Evolutionary conservation across 768 basidiomycete species (phyloP).

Genomic region (Tulasnella sp.): DNA sequence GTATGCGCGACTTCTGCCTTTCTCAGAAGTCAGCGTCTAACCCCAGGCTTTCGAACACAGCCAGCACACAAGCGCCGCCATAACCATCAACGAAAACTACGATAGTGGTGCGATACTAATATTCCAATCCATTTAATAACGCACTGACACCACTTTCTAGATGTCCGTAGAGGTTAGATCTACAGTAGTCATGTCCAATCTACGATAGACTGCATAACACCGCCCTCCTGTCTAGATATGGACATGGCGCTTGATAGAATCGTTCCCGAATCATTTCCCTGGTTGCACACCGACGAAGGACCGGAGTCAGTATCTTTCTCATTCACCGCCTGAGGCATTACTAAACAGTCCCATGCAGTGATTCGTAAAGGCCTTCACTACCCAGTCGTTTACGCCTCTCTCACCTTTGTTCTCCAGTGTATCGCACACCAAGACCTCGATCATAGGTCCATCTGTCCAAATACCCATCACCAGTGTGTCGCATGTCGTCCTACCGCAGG

Average conservation of each 20-base stretch:
- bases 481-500: neutral
- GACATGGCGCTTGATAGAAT: conserved; percentile 84
- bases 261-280: conserved; percentile 70
- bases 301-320: conserved; percentile 51
- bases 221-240: conserved; percentile 50
- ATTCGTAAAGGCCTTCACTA: conserved; percentile 49
- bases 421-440: conserved; percentile 80
- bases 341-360: conserved; percentile 32
- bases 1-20: conserved; percentile 32
- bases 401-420: conserved; percentile 36
- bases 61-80: conserved; percentile 65
- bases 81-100: conserved; percentile 83
- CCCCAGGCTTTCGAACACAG: conserved; percentile 26
- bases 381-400: neutral
- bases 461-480: conserved; percentile 71
- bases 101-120: conserved; percentile 45
- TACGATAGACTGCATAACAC: neutral
- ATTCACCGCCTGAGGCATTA: conserved; percentile 5
- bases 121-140: neutral
- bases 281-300: conserved; percentile 85
- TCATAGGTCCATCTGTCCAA: conserved; percentile 71
- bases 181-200: neutral
- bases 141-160: conserved; percentile 2
- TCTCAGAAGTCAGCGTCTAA: neutral
- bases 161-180: conserved; percentile 22